phyloP scores from a whole-genome alignment of 2,329 filamentous ascomycete species.

The Nemania sp. region DNA sequence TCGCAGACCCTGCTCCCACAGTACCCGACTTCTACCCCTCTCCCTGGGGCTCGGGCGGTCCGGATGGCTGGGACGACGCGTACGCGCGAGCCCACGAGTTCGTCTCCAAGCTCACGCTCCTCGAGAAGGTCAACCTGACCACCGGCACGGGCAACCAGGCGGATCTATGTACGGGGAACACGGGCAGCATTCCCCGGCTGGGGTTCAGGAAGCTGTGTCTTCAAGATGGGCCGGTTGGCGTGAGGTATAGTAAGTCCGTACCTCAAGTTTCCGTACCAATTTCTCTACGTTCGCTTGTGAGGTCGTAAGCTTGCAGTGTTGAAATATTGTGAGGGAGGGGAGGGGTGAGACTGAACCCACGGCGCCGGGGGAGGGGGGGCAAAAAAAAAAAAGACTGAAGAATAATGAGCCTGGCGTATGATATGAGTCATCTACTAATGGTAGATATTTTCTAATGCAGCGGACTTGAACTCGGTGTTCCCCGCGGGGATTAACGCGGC shows the following conservation, averaged over 20 bases:
- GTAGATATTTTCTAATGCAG: conserved; percentile 12
- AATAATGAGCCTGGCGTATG: neutral
- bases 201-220: conserved; percentile 44
- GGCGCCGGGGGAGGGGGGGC: no score
- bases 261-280: neutral
- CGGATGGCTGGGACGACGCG: conserved; percentile 60
- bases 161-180: conserved; percentile 43
- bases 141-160: conserved; percentile 66
- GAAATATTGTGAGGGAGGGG: neutral
- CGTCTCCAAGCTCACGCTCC: conserved; percentile 68
- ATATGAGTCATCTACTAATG: neutral
- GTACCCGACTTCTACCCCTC: conserved; percentile 34
- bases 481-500: conserved; percentile 73
- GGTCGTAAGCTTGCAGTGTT: neutral
- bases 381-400: no score
- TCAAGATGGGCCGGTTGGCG: conserved; percentile 68
- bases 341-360: no score
- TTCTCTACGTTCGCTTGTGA: neutral
- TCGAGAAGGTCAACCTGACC: conserved; percentile 77
- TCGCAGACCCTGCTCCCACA: conserved; percentile 14
- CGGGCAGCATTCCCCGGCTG: conserved; percentile 25
- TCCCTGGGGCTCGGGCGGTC: conserved; percentile 34
- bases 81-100: conserved; percentile 68
- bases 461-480: conserved; percentile 71
- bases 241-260: conserved; percentile 53